Evolutionary conservation across 116 monocot species (phyloP).

Genomic region (Iris pallida): DNA sequence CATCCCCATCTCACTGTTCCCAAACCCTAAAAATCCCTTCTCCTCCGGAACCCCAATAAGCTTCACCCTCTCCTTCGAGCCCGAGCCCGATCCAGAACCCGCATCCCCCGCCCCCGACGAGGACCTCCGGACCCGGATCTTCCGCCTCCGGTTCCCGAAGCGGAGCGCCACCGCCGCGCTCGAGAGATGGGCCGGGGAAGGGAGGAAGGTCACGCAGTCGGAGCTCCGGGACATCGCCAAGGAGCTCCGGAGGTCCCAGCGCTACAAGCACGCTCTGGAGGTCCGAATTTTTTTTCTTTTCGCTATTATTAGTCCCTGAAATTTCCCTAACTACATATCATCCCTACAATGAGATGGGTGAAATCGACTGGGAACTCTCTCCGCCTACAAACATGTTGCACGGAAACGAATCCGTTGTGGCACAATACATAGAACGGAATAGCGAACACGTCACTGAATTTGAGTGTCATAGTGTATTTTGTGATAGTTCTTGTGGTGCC

Average conservation of each 20-base stretch:
- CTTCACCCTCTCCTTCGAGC: constrained; percentile 8
- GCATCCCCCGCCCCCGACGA: constrained; percentile 17
- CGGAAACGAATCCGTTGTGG: too few species aligned
- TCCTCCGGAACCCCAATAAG: constrained; percentile 4
- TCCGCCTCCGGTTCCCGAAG: constrained; percentile 81
- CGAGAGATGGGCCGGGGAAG: constrained; percentile 72
- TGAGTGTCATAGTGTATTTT: too few species aligned
- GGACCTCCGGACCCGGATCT: constrained; percentile 47
- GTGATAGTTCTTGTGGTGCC: too few species aligned
- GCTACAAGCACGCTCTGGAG: constrained; percentile 97
- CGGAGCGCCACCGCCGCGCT: constrained; percentile 82
- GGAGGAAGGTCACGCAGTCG: constrained; percentile 39
- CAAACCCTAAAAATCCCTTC: not conserved
- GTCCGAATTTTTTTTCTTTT: constrained; percentile 17
- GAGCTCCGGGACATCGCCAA: constrained; percentile 59
- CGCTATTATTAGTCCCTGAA: not conserved
- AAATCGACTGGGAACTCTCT: too few species aligned
- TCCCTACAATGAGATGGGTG: too few species aligned
- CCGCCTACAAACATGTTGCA: too few species aligned
- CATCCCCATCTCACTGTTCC: not conserved
- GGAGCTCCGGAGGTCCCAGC: constrained; percentile 53
- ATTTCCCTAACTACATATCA: not conserved
- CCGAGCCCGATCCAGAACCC: not conserved
- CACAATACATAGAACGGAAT: too few species aligned
- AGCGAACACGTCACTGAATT: too few species aligned